Evolutionary conservation across 768 basidiomycete genomes (phyloP), one percentile per base, ranked within the genome.

Genomic region (Termitomyces sp.): DNA sequence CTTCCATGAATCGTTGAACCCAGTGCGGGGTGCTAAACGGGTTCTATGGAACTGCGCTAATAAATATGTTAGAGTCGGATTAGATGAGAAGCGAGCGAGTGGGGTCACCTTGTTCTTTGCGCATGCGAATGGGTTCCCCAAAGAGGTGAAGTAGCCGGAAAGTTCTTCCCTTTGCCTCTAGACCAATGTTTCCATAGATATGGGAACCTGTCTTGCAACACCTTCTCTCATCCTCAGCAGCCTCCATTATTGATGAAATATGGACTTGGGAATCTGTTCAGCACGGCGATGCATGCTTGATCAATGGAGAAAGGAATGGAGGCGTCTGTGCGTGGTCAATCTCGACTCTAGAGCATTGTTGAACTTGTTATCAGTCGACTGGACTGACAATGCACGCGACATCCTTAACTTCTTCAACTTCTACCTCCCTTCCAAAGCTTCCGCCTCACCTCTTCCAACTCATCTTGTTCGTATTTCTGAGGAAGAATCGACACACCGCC

Each of bases 101-200:
- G 83, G 87, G 0, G 51, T 89, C 14, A 95, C 91, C 0, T 68
- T 95, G 53, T 80, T 94, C 60, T 74, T 90, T 47, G 81, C 83
- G 3, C 94, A 95, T 67, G 91, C 91, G 2, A 95, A 91, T 69
- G 92, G 94, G 1, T 87, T 95, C 62, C 83, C 82, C 47, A 95
- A 94, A 68, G 93, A 95, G 83, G 90, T 84, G n/a, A 51, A 43
- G 82, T 61, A 31, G 23, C 46, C 33, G n/a, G n/a, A 33, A 28
- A 23, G 19, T 26, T 9, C 2, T 42, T 48, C 3, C 40, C 19
- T 17, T 42, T 38, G 9, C 38, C 49, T 23, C 21, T 23, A 15
- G 30, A 48, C 45, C 23, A 52, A 30, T 8, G 21, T 12, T 41
- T 26, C 31, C 53, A 30, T 62, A 95, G 91, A 88, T 81, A 7